Evolutionary conservation across 179 eudicot genomes (phyloP).

Genomic region (Monotropa hypopitys): DNA sequence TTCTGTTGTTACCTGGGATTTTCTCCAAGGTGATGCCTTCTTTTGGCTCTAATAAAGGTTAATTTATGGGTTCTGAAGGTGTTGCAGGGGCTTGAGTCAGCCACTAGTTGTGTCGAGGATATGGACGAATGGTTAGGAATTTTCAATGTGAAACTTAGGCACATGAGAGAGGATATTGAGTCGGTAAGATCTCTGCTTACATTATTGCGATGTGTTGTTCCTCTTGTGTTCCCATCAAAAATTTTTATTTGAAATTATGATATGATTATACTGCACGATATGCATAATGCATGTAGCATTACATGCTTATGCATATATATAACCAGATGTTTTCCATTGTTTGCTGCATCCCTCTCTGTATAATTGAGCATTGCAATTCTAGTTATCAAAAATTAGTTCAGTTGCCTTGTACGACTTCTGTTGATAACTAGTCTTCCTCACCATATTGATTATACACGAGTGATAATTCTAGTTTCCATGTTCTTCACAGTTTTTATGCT

Average conservation of each 20-base stretch:
- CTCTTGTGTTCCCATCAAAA: conserved; percentile 1
- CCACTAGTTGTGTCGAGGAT: conserved; percentile 72
- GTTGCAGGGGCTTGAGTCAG: conserved; percentile 60
- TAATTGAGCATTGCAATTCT: background rate
- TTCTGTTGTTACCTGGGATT: background rate
- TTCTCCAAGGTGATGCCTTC: background rate
- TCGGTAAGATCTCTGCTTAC: conserved; percentile 43
- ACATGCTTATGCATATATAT: background rate
- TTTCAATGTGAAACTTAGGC: conserved; percentile 87
- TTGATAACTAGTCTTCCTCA: background rate
- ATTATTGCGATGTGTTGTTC: background rate
- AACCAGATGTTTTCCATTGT: background rate
- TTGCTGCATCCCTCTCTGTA: conserved; percentile 3
- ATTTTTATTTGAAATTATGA: background rate
- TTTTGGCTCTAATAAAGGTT: conserved; percentile 4
- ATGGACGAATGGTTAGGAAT: conserved; percentile 98
- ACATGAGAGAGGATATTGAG: conserved; percentile 98
- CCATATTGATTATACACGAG: background rate
- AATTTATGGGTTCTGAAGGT: conserved; percentile 40
- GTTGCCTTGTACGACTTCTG: background rate
- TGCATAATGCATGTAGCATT: background rate
- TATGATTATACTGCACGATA: background rate
- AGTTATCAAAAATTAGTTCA: background rate
- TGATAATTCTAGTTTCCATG: background rate
- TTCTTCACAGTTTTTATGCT: background rate